A percentile compares a stretch with the other conserved stretches of the same genome.
phyloP scores from a whole-genome alignment of 2,329 filamentous ascomycete species.

The Colletotrichum noveboracense region DNA sequence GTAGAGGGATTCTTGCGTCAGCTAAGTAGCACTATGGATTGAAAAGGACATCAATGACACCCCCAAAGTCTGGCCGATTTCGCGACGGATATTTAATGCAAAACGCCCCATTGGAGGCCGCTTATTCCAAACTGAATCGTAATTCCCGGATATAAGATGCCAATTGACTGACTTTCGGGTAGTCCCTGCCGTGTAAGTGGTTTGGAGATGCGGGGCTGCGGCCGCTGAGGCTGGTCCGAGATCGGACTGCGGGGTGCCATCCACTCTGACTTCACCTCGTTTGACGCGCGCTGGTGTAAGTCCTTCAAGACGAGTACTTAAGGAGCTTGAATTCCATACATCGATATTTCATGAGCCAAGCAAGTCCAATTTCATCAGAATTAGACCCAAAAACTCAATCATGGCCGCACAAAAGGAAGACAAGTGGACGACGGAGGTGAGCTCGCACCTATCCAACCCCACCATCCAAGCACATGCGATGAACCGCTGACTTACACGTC shows the following conservation, averaged over 20 bases:
- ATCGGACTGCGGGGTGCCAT: slow-evolving; percentile 5
- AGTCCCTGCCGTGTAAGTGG: neutral
- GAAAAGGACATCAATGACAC: neutral
- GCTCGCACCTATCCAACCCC: neutral
- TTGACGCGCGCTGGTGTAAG: slow-evolving; percentile 13
- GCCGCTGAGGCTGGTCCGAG: slow-evolving; percentile 17
- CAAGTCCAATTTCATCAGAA: neutral
- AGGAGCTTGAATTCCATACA: neutral
- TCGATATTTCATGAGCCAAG: neutral
- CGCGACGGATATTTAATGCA: neutral
- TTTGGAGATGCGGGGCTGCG: neutral
- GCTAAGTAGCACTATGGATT: neutral
- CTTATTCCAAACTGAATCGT: neutral
- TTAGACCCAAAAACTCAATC: neutral
- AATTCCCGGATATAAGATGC: neutral
- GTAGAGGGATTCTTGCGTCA: neutral
- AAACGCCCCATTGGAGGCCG: neutral
- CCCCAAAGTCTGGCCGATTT: neutral
- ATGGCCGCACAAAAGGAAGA: slow-evolving; percentile 34
- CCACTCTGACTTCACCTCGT: neutral
- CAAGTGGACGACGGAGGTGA: slow-evolving; percentile 46
- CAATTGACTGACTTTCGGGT: neutral
- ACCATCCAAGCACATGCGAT: neutral
- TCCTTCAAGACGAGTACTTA: neutral
- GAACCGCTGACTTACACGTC: neutral